Conservation (phyloP, 495 filamentous ascomycete genomes). For the Penicillium malachiteum region DNA sequence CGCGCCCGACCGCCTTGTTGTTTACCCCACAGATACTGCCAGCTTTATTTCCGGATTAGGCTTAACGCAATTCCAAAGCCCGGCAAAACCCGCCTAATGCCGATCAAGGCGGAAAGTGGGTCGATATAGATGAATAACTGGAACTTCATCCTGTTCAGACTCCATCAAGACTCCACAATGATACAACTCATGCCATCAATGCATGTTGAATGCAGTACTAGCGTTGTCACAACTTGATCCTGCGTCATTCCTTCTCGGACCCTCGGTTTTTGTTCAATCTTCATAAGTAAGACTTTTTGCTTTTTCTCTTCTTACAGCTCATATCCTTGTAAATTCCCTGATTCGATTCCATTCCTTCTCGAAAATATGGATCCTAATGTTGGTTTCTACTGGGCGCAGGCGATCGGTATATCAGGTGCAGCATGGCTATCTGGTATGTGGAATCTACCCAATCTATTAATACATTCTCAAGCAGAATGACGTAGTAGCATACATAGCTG, state of each 20-base stretch:
- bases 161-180: too few species aligned
- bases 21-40: neutral
- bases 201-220: too few species aligned
- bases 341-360: neutral
- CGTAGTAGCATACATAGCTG: neutral
- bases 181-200: too few species aligned
- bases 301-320: too few species aligned
- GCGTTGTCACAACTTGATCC: too few species aligned
- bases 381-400: slow-evolving; percentile 32
- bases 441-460: neutral
- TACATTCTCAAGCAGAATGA: neutral
- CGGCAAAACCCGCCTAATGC: neutral
- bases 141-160: too few species aligned
- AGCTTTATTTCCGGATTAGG: neutral
- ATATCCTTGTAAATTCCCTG: neutral
- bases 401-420: slow-evolving; percentile 30
- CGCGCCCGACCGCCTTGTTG: neutral
- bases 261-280: too few species aligned
- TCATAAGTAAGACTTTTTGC: too few species aligned
- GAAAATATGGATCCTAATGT: slow-evolving; percentile 21
- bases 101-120: neutral
- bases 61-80: neutral
- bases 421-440: slow-evolving; percentile 33
- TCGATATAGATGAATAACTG: too few species aligned
- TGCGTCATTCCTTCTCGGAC: too few species aligned